Evolutionary conservation across 768 basidiomycete genomes (phyloP).

Genomic region (Leccinum subgranulosum): DNA sequence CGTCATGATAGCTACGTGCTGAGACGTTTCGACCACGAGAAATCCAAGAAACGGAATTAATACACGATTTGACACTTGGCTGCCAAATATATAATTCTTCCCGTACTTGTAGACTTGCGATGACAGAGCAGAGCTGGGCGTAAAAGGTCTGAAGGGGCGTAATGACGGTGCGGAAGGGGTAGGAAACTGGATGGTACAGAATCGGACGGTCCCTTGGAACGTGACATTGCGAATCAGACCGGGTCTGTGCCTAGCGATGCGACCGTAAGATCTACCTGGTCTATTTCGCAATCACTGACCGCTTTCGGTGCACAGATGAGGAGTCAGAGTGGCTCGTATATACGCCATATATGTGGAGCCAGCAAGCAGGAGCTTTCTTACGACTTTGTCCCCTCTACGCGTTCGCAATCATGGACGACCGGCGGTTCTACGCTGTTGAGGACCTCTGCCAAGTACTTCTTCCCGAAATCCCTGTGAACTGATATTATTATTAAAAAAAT

Average conservation of each 20-base stretch:
- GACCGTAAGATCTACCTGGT: not conserved
- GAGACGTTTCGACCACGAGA: not conserved
- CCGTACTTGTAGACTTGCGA: not conserved
- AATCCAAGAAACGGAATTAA: not conserved
- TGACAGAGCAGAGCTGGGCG: not conserved
- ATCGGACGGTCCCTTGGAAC: not conserved
- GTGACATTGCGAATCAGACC: constrained; percentile 7
- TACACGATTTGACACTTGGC: not conserved
- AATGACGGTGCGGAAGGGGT: not conserved
- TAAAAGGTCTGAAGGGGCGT: not conserved
- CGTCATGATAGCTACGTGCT: not conserved
- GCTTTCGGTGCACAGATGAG: not conserved
- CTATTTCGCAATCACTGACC: not conserved
- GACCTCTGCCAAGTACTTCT: not conserved
- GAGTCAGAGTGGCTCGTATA: not conserved
- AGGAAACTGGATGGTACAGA: not conserved
- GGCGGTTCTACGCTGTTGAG: not conserved
- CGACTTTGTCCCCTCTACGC: not conserved
- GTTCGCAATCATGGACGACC: not conserved
- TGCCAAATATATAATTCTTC: not conserved
- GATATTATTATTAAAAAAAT: not conserved
- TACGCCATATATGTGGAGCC: not conserved
- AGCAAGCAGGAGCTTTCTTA: not conserved
- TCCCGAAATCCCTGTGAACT: not conserved
- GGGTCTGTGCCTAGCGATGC: not conserved